These are phyloP conservation scores for Crithidia bombi DNA, from an alignment of 208 protist species.

Conservation along the genomic window DNA sequence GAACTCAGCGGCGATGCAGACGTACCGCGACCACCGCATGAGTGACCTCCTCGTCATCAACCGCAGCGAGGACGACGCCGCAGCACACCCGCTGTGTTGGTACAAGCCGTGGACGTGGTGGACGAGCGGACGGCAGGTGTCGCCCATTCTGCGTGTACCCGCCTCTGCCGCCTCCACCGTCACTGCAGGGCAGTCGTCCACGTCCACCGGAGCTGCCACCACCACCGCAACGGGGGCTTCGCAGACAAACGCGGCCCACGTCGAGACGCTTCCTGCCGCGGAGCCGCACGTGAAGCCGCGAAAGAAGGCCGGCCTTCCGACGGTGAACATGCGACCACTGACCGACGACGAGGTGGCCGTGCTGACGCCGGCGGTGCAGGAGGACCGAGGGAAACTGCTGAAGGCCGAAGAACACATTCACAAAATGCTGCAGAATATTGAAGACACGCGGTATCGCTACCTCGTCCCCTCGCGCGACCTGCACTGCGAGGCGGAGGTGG, in stretches of 20 bases:
- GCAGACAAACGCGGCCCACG: slow-evolving; percentile 17
- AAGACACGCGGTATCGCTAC: slow-evolving; percentile 78
- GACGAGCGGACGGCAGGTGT: slow-evolving; percentile 46
- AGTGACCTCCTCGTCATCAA: slow-evolving; percentile 72
- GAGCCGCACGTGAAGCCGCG: slow-evolving; percentile 25
- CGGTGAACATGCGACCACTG: slow-evolving; percentile 49
- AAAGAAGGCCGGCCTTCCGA: slow-evolving; percentile 52
- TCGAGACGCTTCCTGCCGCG: slow-evolving; percentile 6
- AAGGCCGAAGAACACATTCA: slow-evolving; percentile 68
- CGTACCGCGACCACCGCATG: slow-evolving; percentile 25
- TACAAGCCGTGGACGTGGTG: slow-evolving; percentile 83
- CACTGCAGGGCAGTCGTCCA: slow-evolving; percentile 13
- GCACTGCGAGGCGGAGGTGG: slow-evolving; percentile 66
- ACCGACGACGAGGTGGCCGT: slow-evolving; percentile 36
- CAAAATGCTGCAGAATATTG: slow-evolving; percentile 64
- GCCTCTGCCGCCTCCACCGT: not conserved
- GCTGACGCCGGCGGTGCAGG: slow-evolving; percentile 50
- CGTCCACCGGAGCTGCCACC: not conserved
- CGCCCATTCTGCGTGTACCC: slow-evolving; percentile 34
- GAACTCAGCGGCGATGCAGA: slow-evolving; percentile 37
- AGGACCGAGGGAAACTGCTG: slow-evolving; percentile 70
- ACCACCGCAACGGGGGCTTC: not conserved
- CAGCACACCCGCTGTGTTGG: slow-evolving; percentile 50
- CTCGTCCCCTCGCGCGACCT: slow-evolving; percentile 61
- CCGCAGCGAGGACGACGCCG: slow-evolving; percentile 50